Base-by-base conservation (phyloP, 2,329 filamentous ascomycete genomes). In the Tympanopsis confertula region DNA sequence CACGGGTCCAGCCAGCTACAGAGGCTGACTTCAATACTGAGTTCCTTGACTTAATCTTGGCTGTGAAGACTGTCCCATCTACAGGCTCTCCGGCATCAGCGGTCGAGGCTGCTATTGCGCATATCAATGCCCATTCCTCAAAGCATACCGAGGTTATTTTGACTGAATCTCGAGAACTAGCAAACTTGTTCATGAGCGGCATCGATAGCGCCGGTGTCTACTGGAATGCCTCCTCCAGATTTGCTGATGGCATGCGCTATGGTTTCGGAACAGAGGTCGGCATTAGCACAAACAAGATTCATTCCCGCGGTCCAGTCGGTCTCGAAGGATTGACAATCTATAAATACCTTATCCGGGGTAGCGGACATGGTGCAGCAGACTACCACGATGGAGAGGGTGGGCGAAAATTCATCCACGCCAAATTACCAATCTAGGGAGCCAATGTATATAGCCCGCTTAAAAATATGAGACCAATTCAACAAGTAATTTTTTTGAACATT, bases 231-330 rank as follows among this genome's bases (percentile, higher is more conserved):
- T 93, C 86, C 17, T 94, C 86, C 5, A 76, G 91, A 37, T 89
- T 98, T 62, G 87, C 88, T 4, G 91, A 98, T 57, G 91, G 91
- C 5, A 95, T 94, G 83, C 74, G 91, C 30, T 96, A 93, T 56
- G 91, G 91, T 5, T 98, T 98, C 60, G 91, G 91, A 35, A 96
- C 91, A 0, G 91, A 98, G 62, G 91, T 98, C 18, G 91, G 91
- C 39, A 96, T 98, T 61, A 93, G 85, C 63, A 98, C 91, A 36
- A 98, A 95, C 68, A 98, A 96, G 68, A 94, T 98, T 45, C 91
- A 98, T 56, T 84, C 86, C 1, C 70, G 91, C 37, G 91, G 91
- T 0, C 91, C 91, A 0, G 91, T 98, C 4, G 91, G 91, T 1
- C 65, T 98, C 38, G 91, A 96, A 53, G 91, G 91, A 1, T 61